phyloP scores from a whole-genome alignment of 305 asterid species.

The Stenogyne calaminthoides region DNA sequence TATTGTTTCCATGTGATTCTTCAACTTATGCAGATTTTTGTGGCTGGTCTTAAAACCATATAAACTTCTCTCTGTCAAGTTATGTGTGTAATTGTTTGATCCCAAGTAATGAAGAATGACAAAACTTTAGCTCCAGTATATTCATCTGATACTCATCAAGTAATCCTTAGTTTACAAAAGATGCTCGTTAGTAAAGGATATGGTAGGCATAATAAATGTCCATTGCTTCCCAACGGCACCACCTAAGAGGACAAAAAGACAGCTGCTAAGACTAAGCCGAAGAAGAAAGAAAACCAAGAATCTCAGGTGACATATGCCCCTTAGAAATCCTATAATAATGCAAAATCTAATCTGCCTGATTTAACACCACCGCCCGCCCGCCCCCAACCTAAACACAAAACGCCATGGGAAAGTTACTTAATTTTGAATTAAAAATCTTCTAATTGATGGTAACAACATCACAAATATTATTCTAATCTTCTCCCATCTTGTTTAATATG shows the following conservation, averaged over 20 bases:
- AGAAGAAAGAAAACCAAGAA: neutral
- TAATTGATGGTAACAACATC: no score
- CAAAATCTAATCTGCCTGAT: neutral
- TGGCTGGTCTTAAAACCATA: neutral
- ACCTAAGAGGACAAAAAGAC: neutral
- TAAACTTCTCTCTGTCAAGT: constrained; percentile 7
- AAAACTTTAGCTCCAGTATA: neutral
- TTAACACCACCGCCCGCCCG: neutral
- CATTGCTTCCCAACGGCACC: neutral
- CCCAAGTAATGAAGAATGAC: neutral
- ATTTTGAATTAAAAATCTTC: neutral
- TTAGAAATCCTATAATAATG: neutral
- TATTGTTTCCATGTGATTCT: constrained; percentile 1
- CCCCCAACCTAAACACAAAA: neutral
- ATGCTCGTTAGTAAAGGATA: neutral
- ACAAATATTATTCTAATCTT: neutral
- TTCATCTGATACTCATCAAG: neutral
- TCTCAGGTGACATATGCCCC: neutral
- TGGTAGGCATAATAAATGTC: neutral
- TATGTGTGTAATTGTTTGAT: neutral
- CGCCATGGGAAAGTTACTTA: neutral
- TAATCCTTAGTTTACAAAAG: neutral
- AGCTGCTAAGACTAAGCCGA: constrained; percentile 13
- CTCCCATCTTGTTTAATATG: neutral
- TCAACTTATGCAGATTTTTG: neutral